Percentiles rank a stretch among this genome's conserved stretches.
Conservation (phyloP, 768 basidiomycete species). For the Hygrocybe coccinea region DNA sequence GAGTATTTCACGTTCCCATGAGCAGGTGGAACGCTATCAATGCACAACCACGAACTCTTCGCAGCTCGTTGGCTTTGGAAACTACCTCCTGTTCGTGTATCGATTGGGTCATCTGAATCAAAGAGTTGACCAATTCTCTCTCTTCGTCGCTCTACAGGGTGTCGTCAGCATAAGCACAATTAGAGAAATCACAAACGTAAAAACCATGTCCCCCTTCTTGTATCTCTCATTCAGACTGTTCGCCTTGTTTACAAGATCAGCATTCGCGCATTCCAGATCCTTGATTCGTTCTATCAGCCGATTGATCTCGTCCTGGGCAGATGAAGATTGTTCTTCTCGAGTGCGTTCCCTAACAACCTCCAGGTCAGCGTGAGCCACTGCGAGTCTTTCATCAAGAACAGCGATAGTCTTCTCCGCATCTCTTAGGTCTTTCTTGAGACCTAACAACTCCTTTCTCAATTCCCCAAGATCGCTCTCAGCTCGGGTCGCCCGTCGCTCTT, state of each 20-base stretch:
- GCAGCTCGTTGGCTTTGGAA: conserved; percentile 53
- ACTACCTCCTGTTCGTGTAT: conserved; percentile 51
- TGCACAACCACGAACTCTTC: conserved; percentile 35
- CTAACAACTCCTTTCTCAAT: conserved; percentile 12
- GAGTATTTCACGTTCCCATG: conserved; percentile 6
- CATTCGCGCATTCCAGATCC: conserved; percentile 22
- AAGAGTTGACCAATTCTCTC: conserved; percentile 42
- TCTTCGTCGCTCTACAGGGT: conserved; percentile 43
- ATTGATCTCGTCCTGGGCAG: too few species aligned
- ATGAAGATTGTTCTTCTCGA: background rate
- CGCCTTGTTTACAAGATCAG: conserved; percentile 21
- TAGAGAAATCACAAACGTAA: conserved; percentile 7
- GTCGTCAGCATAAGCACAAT: too few species aligned
- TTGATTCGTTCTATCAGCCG: conserved; percentile 14
- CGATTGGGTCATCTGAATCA: conserved; percentile 42
- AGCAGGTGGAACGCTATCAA: background rate
- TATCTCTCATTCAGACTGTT: conserved; percentile 38
- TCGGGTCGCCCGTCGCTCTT: conserved; percentile 23
- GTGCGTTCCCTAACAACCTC: background rate
- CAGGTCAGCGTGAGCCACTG: conserved; percentile 12
- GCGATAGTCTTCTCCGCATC: conserved; percentile 16
- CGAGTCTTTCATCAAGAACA: conserved; percentile 13
- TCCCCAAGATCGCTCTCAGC: conserved; percentile 25
- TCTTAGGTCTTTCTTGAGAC: conserved; percentile 12
- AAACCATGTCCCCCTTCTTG: conserved; percentile 44